Evolutionary conservation across 306 rosid species (phyloP), one percentile per base, ranked within the genome.

Genomic region (Fagus crenata): DNA sequence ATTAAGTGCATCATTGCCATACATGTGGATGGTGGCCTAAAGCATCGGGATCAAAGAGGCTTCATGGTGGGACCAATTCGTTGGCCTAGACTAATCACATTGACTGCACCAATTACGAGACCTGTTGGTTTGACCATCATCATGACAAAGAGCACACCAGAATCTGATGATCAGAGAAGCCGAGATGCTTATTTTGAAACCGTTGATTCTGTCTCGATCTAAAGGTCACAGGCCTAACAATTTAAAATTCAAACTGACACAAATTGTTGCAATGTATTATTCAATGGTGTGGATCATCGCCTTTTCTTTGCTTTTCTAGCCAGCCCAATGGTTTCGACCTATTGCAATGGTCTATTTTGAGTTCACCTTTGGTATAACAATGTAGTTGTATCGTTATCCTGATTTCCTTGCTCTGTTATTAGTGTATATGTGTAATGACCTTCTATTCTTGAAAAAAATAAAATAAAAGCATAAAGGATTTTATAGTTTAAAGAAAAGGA

Each of bases 51-150:
- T 67, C 65, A 74, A 64, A 74, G 53, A 69, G 28, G 76, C 77
- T 69, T 75, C 41, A 75, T 67, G 71, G 86, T 77, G 84, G 89
- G 81, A 86, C 67, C 85, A 40, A 65, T 18, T 49, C 40, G 40
- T 75, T 67, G 46, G 84, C 71, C 76, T 31, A 22, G 56, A 77
- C 76, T 85, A 77, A 85, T 71, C 82, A 78, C 72, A 56, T 75
- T 88, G 93, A 86, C 89, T 85, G 89, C 98, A 88, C 84, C 71
- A 54, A 78, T 63, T 79, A 67, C 98, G 94, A 93, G 93, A 91
- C 49, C 49, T 54, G 3, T 56, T 56, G 61, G 75, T 89, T 87
- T 87, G 87, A 88, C 93, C 86, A 80, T 41, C 65, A 75, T 75
- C 80, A 82, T 77, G 75, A 60, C 46, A 73, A 82, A 85, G 91